Evolutionary conservation across 2,329 filamentous ascomycete species (phyloP).

Genomic region (Botrytis galanthina): DNA sequence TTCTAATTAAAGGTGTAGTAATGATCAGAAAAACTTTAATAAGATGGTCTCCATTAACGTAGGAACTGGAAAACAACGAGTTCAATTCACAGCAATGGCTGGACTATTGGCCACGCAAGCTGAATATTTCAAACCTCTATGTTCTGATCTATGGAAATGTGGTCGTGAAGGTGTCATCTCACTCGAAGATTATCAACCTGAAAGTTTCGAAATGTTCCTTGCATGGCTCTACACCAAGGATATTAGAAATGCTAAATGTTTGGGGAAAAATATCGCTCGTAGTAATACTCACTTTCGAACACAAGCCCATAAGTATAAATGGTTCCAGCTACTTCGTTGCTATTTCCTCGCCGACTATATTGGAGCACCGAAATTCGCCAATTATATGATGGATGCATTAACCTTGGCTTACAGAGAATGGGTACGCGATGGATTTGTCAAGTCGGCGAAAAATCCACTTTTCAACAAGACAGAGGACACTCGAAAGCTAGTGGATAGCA

Average conservation of each 20-base stretch:
- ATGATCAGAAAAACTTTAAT: background rate
- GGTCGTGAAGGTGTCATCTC: background rate
- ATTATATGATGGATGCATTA: conserved; percentile 1
- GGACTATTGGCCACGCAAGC: background rate
- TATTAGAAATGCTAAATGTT: background rate
- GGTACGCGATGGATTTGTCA: background rate
- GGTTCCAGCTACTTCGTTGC: conserved; percentile 3
- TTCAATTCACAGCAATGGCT: background rate
- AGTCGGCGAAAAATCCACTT: background rate
- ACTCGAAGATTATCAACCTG: background rate
- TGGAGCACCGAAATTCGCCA: background rate
- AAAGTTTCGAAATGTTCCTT: conserved; percentile 2
- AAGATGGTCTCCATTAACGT: background rate
- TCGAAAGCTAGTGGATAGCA: background rate
- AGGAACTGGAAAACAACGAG: background rate
- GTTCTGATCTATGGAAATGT: background rate
- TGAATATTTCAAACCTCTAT: background rate
- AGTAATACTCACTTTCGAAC: background rate
- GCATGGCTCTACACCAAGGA: conserved; percentile 1
- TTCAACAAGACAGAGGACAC: background rate
- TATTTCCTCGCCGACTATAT: conserved; percentile 7
- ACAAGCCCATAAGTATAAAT: background rate
- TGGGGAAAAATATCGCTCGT: background rate
- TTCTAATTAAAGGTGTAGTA: background rate
- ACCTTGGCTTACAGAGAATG: background rate